Conservation (phyloP, 1,139 yeast genomes). For the Candida labiduridarum region DNA sequence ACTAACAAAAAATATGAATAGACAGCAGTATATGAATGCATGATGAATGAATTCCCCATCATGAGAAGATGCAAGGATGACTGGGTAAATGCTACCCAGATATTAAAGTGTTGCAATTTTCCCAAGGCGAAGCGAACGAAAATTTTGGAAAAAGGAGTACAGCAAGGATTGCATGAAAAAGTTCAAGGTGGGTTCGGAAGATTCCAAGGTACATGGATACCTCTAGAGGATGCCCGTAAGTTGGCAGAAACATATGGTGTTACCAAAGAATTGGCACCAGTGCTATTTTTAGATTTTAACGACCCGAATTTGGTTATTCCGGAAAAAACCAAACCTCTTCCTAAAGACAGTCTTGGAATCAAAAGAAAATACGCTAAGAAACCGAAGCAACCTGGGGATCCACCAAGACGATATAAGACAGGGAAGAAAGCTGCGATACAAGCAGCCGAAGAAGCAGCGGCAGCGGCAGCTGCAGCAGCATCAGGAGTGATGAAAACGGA, state of each 20-base stretch:
- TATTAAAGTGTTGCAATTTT: slow-evolving; percentile 88
- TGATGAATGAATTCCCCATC: slow-evolving; percentile 79
- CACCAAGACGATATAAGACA: slow-evolving; percentile 35
- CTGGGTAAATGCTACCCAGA: slow-evolving; percentile 99
- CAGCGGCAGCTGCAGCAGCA: slow-evolving; percentile 13
- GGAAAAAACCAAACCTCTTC: slow-evolving; percentile 46
- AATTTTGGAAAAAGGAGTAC: slow-evolving; percentile 89
- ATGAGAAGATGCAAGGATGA: slow-evolving; percentile 91
- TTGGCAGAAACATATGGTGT: slow-evolving; percentile 58
- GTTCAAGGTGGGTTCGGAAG: slow-evolving; percentile 98
- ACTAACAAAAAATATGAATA: slow-evolving; percentile 16
- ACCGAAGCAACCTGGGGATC: slow-evolving; percentile 35
- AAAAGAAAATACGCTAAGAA: slow-evolving; percentile 47
- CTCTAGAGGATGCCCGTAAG: slow-evolving; percentile 59
- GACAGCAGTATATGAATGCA: slow-evolving; percentile 82
- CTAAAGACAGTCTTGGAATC: slow-evolving; percentile 48
- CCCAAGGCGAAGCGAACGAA: slow-evolving; percentile 94
- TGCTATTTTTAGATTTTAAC: slow-evolving; percentile 49
- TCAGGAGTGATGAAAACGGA: background rate
- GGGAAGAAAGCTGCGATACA: slow-evolving; percentile 18
- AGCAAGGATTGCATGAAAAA: slow-evolving; percentile 83
- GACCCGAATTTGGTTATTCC: slow-evolving; percentile 52
- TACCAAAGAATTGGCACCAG: slow-evolving; percentile 56
- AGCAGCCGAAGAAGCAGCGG: slow-evolving; percentile 15
- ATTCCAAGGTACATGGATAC: slow-evolving; percentile 98